Percentiles rank a stretch among this genome's conserved stretches.
Evolutionary conservation across 2,329 filamentous ascomycete genomes (phyloP).

Genomic region (Chaetoscypha palmicola): DNA sequence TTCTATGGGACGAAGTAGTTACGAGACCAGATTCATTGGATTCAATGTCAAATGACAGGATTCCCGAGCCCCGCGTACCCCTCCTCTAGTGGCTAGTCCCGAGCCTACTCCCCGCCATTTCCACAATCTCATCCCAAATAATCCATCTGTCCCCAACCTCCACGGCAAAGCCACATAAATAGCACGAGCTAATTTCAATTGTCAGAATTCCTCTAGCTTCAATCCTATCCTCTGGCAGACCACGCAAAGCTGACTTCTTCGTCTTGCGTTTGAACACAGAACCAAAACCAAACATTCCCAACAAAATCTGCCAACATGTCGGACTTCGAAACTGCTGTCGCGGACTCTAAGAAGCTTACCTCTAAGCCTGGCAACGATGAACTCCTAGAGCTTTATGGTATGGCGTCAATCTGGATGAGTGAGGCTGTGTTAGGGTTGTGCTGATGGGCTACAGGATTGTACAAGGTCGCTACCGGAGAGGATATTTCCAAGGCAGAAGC

Average conservation of each 20-base stretch:
- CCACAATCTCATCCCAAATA: background rate
- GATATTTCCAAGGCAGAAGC: slow-evolving; percentile 48
- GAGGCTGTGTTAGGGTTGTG: background rate
- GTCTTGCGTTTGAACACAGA: too few relatives aligned
- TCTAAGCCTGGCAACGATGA: slow-evolving; percentile 57
- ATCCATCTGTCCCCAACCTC: background rate
- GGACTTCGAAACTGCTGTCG: slow-evolving; percentile 48
- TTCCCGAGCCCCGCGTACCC: background rate
- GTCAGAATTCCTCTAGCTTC: background rate
- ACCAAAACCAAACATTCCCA: background rate
- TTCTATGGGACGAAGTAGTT: too few relatives aligned
- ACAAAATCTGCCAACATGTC: slow-evolving; percentile 23
- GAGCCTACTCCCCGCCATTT: background rate
- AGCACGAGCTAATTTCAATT: background rate
- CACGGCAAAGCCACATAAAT: background rate
- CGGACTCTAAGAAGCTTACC: slow-evolving; percentile 61
- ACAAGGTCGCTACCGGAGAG: slow-evolving; percentile 51
- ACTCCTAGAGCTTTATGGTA: slow-evolving; percentile 42
- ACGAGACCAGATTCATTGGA: too few relatives aligned
- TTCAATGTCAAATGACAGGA: background rate
- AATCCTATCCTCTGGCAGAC: too few relatives aligned
- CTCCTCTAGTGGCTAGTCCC: background rate
- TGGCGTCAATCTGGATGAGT: background rate
- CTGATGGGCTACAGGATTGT: slow-evolving; percentile 39
- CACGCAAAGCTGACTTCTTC: too few relatives aligned